A percentile compares a stretch with the other conserved stretches of the same genome.
Conservation (phyloP, 1,284 basidiomycete genomes). For the Pascua sp. region DNA sequence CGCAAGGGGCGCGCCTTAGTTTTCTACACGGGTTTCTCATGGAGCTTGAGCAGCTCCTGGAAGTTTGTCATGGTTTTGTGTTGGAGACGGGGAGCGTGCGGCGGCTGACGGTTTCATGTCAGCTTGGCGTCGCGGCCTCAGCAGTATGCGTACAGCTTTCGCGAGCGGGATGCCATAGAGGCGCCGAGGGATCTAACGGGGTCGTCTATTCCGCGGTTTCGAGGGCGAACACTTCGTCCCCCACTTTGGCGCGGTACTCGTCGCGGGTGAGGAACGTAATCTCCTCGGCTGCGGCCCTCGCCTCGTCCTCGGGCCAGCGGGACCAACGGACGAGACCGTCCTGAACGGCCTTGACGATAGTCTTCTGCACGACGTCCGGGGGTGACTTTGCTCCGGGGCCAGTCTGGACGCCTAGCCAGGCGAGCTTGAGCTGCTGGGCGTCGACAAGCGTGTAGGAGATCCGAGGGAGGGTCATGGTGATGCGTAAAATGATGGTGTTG, state of each 20-base stretch:
- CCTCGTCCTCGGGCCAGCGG: constrained; percentile 1
- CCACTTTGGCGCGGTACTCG: constrained; percentile 7
- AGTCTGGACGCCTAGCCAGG: constrained; percentile 9
- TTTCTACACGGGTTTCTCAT: too few relatives aligned
- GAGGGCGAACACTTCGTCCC: constrained; percentile 5
- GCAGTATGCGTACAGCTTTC: too few relatives aligned
- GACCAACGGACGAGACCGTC: constrained; percentile 1
- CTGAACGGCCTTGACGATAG: neutral
- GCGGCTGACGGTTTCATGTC: too few relatives aligned
- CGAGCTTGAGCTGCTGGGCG: constrained; percentile 10
- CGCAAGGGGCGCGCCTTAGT: too few relatives aligned
- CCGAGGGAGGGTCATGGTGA: constrained; percentile 3
- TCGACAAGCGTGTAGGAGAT: constrained; percentile 13
- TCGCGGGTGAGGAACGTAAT: constrained; percentile 2
- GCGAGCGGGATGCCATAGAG: too few relatives aligned
- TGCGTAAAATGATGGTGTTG: constrained; percentile 9
- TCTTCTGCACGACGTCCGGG: neutral
- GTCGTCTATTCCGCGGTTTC: constrained; percentile 7
- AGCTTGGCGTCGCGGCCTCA: too few relatives aligned
- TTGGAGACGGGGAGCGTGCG: too few relatives aligned
- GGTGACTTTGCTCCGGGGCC: neutral
- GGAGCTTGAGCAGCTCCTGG: too few relatives aligned
- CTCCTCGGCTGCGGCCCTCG: neutral
- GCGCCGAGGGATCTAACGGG: too few relatives aligned
- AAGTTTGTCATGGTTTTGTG: too few relatives aligned